Percentiles rank a stretch among this genome's conserved stretches.
Evolutionary conservation across 2,329 filamentous ascomycete genomes (phyloP).

Genomic region (Hypocreales sp.): DNA sequence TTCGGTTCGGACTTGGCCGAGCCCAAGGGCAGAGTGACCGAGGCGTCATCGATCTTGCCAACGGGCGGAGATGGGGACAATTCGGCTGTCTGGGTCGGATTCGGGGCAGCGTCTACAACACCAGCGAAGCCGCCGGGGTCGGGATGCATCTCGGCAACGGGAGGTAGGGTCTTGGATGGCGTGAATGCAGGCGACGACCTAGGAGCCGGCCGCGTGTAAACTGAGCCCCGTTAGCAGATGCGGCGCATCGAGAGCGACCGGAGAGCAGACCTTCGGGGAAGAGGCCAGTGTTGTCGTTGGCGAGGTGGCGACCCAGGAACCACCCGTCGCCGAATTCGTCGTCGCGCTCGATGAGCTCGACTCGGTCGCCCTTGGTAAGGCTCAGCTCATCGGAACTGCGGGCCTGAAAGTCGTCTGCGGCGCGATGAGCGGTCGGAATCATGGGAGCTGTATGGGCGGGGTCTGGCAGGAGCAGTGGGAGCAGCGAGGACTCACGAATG

Average conservation of each 20-base stretch:
- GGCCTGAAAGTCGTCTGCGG: slow-evolving; percentile 74
- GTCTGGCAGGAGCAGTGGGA: no score
- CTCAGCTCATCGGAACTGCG: slow-evolving; percentile 88
- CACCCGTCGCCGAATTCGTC: slow-evolving; percentile 82
- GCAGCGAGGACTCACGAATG: slow-evolving; percentile 47
- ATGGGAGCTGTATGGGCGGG: no score
- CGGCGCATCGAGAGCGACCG: slow-evolving; percentile 2
- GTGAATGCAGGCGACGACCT: slow-evolving; percentile 21
- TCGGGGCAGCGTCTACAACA: no score
- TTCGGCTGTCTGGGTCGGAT: slow-evolving; percentile 17
- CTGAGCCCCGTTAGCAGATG: slow-evolving; percentile 20
- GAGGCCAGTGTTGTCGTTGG: slow-evolving; percentile 59
- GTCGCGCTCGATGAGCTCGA: slow-evolving; percentile 71
- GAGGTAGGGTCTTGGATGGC: slow-evolving; percentile 13
- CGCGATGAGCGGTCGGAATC: slow-evolving; percentile 2
- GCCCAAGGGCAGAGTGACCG: slow-evolving; percentile 28
- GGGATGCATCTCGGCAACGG: slow-evolving; percentile 15
- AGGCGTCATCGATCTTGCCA: slow-evolving; percentile 12
- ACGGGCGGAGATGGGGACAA: slow-evolving; percentile 12
- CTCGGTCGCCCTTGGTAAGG: slow-evolving; percentile 68
- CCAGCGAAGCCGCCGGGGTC: no score
- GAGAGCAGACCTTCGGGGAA: slow-evolving; percentile 63
- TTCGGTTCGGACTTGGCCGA: slow-evolving; percentile 21
- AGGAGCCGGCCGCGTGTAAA: slow-evolving; percentile 45
- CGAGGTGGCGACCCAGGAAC: slow-evolving; percentile 63